phyloP scores from a whole-genome alignment of 306 rosid species.

The Trichosanthes truncata region DNA sequence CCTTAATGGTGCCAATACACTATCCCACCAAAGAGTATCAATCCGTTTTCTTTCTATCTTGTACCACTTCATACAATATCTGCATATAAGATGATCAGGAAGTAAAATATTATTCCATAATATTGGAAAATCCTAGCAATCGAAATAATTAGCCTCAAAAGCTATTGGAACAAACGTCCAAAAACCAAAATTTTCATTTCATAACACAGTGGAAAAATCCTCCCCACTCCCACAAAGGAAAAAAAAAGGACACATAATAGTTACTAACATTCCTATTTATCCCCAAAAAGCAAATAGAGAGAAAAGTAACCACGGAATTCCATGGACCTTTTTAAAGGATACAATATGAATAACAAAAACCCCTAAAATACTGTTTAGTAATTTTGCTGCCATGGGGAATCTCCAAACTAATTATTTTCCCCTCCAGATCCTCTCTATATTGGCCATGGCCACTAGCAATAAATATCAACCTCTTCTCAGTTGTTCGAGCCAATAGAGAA shows the following conservation, averaged over 20 bases:
- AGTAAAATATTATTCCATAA: not conserved
- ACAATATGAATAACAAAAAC: not conserved
- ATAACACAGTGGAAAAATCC: not conserved
- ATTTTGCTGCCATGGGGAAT: not conserved
- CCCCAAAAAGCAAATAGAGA: not conserved
- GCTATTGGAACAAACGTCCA: not conserved
- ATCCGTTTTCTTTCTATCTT: constrained; percentile 72
- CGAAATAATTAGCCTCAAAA: not conserved
- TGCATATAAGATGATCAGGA: constrained; percentile 23
- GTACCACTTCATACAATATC: constrained; percentile 89
- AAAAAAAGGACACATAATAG: not conserved
- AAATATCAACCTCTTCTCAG: not conserved
- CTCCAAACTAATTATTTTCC: not conserved
- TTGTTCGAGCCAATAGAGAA: not conserved
- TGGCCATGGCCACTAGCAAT: not conserved
- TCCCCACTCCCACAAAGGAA: not conserved
- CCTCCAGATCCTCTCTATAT: not conserved
- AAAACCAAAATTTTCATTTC: not conserved
- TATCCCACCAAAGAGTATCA: constrained; percentile 77
- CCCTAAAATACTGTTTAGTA: not conserved
- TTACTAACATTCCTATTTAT: not conserved
- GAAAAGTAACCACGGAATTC: not conserved
- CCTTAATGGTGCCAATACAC: constrained; percentile 72
- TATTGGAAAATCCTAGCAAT: not conserved
- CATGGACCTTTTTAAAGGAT: not conserved